These are phyloP conservation scores for Teunomyces kruisii DNA, from an alignment of 805 yeast species.

Conservation along the genomic window DNA sequence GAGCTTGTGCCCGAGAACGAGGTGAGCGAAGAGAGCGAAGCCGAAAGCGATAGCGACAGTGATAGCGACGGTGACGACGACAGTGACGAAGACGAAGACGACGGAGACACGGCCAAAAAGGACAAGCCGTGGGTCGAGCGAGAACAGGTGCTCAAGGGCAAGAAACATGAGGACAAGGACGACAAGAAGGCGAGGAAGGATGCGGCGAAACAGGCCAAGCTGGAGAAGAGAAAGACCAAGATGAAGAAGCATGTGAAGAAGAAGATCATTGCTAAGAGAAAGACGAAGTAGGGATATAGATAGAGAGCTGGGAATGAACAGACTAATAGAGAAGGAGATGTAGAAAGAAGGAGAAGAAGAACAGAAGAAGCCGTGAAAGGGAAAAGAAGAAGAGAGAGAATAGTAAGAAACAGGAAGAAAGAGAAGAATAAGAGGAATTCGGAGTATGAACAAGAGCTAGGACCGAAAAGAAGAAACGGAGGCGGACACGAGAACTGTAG, in stretches of 20 bases:
- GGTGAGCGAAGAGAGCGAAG: constrained; percentile 25
- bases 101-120: constrained; percentile 21
- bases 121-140: constrained; percentile 43
- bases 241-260: constrained; percentile 83
- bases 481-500: no score
- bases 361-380: neutral
- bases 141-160: constrained; percentile 54
- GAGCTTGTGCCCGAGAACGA: constrained; percentile 49
- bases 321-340: no score
- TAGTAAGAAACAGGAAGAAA: no score
- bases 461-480: no score
- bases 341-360: neutral
- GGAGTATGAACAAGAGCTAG: no score
- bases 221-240: constrained; percentile 77
- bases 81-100: constrained; percentile 21
- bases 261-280: constrained; percentile 57
- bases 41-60: constrained; percentile 21
- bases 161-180: constrained; percentile 78
- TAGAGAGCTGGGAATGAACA: no score
- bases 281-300: constrained; percentile 10
- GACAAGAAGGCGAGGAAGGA: constrained; percentile 72
- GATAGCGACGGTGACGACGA: constrained; percentile 8
- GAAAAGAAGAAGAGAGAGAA: neutral
- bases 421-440: no score
- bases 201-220: constrained; percentile 71